Evolutionary conservation across 2,329 filamentous ascomycete genomes (phyloP), one percentile per base, ranked within the genome.

Genomic region (Fusarium sp.): DNA sequence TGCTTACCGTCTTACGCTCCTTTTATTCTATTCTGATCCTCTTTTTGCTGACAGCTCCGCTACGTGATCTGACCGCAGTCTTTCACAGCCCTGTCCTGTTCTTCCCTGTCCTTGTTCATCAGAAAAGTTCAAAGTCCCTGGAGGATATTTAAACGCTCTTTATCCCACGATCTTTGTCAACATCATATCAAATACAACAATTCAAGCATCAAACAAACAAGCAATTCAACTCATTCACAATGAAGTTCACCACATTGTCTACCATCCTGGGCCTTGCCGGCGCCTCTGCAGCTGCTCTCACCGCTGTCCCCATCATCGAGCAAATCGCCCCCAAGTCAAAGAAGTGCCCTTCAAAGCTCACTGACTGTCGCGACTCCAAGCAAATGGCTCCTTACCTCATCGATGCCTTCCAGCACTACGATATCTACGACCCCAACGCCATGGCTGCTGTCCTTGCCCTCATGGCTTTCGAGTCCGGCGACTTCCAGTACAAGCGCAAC

Each of bases 401-500:
- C 74, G 71, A 80, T 9, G 85, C 88, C 38, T 90, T 94, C 78
- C 60, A 75, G 20, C 79, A 83, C 14, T 91, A 93, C 83, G 70
- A 78, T 5, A 82, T 94, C 72, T 84, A 80, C 50, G 78, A 79
- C 34, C 80, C 81, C 24, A 86, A 84, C 24, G 88, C 91, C 73
- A 89, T 92, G 76, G 92, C 92, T 9, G 92, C 90, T 24, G 79
- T 95, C 18, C 76, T 96, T 45, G 84, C 90, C 15, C 83, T 94
- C 75, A 91, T 93, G 82, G 88, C 90, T 14, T 90, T 90, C 76
- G 94, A 97, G 82, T 89, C 88, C 3, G 88, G 61, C 24, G 85
- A 90, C 68, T 92, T 95, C 81, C 85, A 87, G 74, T 95, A 88
- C 85, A 92, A 91, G 80, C 86, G 84, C 78, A 93, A 94, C 80